phyloP scores from a whole-genome alignment of 805 yeast genomes.

The Brettanomyces nanus region DNA sequence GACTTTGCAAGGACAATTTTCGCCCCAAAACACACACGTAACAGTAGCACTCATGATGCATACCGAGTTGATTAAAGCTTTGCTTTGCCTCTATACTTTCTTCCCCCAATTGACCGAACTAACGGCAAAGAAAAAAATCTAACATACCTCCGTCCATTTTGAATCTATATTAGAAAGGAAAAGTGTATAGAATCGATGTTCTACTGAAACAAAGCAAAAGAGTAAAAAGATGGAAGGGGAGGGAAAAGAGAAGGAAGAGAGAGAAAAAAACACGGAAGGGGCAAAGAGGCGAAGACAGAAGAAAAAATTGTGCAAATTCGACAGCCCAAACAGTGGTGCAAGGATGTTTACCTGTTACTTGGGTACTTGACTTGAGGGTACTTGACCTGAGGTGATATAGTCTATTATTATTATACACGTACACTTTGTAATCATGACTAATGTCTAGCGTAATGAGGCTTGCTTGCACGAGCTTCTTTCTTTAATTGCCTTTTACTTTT shows the following conservation, averaged over 20 bases:
- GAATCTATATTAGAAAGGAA: constrained; percentile 10
- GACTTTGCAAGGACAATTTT: too few species aligned
- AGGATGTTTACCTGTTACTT: not conserved
- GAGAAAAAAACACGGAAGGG: constrained; percentile 1
- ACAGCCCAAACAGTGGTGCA: not conserved
- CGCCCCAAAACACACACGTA: too few species aligned
- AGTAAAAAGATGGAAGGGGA: constrained; percentile 3
- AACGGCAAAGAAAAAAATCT: too few species aligned
- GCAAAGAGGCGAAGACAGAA: constrained; percentile 2
- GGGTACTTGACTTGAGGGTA: too few species aligned
- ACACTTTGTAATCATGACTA: too few species aligned
- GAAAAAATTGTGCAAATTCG: not conserved
- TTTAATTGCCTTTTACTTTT: constrained; percentile 5
- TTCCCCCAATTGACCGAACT: too few species aligned
- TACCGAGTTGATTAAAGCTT: too few species aligned
- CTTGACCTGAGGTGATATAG: too few species aligned
- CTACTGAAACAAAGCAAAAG: constrained; percentile 8
- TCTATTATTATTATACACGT: too few species aligned
- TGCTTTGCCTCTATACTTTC: too few species aligned
- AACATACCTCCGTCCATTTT: constrained; percentile 59
- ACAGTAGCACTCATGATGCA: too few species aligned
- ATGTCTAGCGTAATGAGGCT: too few species aligned
- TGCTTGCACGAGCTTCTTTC: constrained; percentile 25
- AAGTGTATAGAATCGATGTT: constrained; percentile 10
- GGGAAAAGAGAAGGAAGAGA: constrained; percentile 3